These are phyloP conservation scores for Cucurbita ficifolia DNA, from an alignment of 306 rosid genomes.

Conservation along the genomic window DNA sequence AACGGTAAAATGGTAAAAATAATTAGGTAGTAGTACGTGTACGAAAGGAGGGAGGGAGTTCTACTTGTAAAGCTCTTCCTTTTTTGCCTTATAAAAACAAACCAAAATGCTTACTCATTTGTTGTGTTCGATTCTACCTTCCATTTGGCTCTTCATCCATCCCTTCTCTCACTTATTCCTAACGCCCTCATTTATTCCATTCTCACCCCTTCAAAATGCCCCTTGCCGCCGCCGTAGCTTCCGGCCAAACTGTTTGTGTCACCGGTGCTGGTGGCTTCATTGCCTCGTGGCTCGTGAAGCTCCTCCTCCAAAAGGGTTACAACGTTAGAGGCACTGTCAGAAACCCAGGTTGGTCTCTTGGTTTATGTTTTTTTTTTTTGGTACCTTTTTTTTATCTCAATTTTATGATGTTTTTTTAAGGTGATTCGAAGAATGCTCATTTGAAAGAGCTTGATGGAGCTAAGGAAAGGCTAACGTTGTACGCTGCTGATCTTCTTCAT, in stretches of 20 bases:
- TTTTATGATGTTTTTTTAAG: slow-evolving; percentile 11
- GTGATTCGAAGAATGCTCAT: slow-evolving; percentile 64
- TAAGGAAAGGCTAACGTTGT: slow-evolving; percentile 42
- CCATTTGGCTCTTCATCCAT: neutral
- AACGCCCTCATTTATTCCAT: neutral
- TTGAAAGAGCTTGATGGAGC: slow-evolving; percentile 81
- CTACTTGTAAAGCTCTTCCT: neutral
- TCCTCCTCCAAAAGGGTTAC: slow-evolving; percentile 61
- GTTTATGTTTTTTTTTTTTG: neutral
- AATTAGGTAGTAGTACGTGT: neutral
- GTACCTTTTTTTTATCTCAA: too few relatives aligned
- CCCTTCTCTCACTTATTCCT: neutral
- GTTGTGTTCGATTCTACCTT: neutral
- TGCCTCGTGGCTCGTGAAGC: slow-evolving; percentile 82
- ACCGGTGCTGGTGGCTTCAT: slow-evolving; percentile 97
- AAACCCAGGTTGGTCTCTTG: slow-evolving; percentile 43
- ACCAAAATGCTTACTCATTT: slow-evolving; percentile 3
- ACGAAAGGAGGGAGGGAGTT: neutral
- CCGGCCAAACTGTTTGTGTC: slow-evolving; percentile 58
- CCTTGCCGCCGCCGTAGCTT: slow-evolving; percentile 6
- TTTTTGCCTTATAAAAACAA: neutral
- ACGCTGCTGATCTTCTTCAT: slow-evolving; percentile 69
- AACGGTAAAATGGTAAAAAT: neutral
- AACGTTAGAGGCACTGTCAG: slow-evolving; percentile 68
- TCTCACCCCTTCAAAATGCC: neutral